Base-by-base conservation (phyloP, 2,329 filamentous ascomycete genomes). In the Xylariaceae sp. region DNA sequence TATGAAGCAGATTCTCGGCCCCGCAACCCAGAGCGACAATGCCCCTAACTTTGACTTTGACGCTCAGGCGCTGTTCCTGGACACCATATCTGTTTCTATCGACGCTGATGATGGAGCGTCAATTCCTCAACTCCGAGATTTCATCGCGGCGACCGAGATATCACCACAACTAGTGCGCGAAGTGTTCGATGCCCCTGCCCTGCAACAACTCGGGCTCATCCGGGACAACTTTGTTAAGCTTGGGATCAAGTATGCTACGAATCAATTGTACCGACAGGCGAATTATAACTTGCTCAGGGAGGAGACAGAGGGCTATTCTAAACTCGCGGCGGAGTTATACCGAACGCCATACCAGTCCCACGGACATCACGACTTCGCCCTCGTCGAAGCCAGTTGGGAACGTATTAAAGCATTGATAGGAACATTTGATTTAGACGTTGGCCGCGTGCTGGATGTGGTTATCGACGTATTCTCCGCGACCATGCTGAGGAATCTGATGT, bases 281-380 rank as follows among this genome's bases (percentile, higher is more conserved):
- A 97, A 96, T 73, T 97, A 96, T 78, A 99, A 99, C 69, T 78
- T 99, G 6, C 79, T 99, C 17, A 87, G 94, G 50, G 94, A 99
- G 76, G 94, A 99, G 74, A 91, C 91, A 0, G 94, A 99, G 75
- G 94, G 95, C 47, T 99, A 96, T 72, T 92, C 94, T 0, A 99
- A 99, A 73, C 84, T 99, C 51, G 86, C 96, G 61, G 97, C 93
- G 0, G 94, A 99, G 73, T 86, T 97, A 37, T 99, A 97, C 74
- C 93, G 91, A 6, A 95, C 89, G 3, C 71, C 71, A 15, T 69
- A 67, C 0, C 90, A 89, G 68, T 87, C 87, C 66, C 85, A 83
- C 62, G 85, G 88, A 57, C 85, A 86, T 18, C 88, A 88, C n/a
- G 86, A 86, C 1, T 84, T 84, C 56, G 88, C 91, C 62, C 82